Base-by-base conservation (phyloP, 2,329 filamentous ascomycete genomes). In the Pyricularia sp. region DNA sequence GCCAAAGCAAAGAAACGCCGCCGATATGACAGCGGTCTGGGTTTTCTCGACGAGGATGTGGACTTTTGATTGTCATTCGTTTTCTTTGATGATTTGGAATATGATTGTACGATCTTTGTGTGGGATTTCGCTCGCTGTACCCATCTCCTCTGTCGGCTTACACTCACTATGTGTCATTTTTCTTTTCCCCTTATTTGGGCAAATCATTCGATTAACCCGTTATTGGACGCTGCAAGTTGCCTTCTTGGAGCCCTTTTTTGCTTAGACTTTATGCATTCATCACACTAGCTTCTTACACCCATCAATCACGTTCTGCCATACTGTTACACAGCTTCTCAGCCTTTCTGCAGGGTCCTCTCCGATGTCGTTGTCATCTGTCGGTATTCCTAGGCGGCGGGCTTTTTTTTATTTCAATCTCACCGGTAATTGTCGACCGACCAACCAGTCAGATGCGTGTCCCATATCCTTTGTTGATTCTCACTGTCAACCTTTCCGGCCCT, bases 21-120 rank as follows among this genome's bases (percentile, higher is more conserved):
- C 70, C 79, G 81, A 69, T 81, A 83, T 71, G 86, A 88, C 74
- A 86, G 84, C 68, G 86, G 85, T 0, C 73, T 88, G 66, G 85
- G 84, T 0, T 78, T 88, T 28, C 71, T 87, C 74, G 84, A 85
- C 31, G 85, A 87, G 50, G 82, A 83, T 68, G 75, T 79, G 23
- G 78, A 79, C n/a, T 61, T 55, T 42, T 68, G 58, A 68, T 25
- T 12, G 23, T 4, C n/a, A 10, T 42, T 28, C 25, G 30, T 28
- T 12, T 25, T 50, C 12, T 11, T 20, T 63, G 31, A 5, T 36
- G 23, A 10, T 30, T 36, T 25, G 3, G 14, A 4, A 4, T 64
- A 23, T 61, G 10, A 67, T 7, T n/a, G n/a, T n/a, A 65, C 7
- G 23, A 65, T 31, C 20, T 65, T 31, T 65, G 28, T 65, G 28